These are phyloP conservation scores for Lepraria neglecta DNA, from an alignment of 495 filamentous ascomycete species.

Conservation along the genomic window DNA sequence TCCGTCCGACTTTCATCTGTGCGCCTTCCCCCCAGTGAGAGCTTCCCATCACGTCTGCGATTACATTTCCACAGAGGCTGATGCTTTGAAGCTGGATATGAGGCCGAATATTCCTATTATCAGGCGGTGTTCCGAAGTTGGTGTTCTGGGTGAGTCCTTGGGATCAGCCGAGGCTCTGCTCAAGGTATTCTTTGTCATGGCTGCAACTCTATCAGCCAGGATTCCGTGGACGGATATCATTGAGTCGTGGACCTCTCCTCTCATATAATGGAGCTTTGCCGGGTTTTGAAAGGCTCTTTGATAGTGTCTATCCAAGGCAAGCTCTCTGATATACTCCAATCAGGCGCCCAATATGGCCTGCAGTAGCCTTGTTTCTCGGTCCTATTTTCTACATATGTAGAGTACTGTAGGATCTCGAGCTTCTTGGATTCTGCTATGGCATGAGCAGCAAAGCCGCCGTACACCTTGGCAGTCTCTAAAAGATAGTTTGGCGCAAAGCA, in stretches of 20 bases:
- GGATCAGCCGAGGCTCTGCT: neutral
- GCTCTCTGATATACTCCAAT: neutral
- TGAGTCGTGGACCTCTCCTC: slow-evolving; percentile 1
- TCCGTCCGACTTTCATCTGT: no score
- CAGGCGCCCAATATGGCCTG: neutral
- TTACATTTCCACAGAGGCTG: no score
- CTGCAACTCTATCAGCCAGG: neutral
- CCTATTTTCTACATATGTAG: neutral
- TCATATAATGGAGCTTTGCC: neutral
- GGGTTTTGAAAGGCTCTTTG: neutral
- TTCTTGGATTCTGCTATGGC: neutral
- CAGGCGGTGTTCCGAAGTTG: neutral
- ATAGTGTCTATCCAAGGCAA: neutral
- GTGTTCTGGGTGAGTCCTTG: neutral
- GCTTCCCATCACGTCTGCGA: no score
- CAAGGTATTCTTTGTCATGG: neutral
- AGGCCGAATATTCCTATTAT: no score
- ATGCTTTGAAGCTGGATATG: no score
- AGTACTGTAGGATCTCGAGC: neutral
- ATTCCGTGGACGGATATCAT: neutral
- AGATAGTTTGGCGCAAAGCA: neutral
- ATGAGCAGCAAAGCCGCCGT: neutral
- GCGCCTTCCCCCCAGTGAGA: no score
- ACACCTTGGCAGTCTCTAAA: neutral
- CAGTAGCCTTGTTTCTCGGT: neutral